Evolutionary conservation across 2,329 filamentous ascomycete species (phyloP), one percentile per base, ranked within the genome.

Genomic region (Hysterium pulicare): DNA sequence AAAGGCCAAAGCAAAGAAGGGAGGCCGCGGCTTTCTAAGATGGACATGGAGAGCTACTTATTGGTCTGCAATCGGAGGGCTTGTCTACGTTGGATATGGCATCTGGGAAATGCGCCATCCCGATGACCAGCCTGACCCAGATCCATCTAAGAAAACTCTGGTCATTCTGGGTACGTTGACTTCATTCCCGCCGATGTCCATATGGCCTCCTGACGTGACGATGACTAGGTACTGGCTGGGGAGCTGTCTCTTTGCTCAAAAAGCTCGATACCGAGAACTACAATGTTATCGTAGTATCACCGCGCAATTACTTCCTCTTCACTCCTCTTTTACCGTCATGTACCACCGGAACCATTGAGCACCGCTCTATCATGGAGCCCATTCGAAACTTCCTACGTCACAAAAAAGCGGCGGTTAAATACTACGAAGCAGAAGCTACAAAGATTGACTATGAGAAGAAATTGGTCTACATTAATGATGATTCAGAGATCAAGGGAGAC

Each of bases 301-400:
- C 93, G 41, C 88, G 93, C 67, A 98, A 98, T 76, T 98, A 95
- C 81, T 98, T 98, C 83, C 85, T 98, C 57, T 98, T 98, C 79
- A 98, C 93, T 22, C 93, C 93, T 47, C 83, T 98, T 46, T 82
- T 98, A 48, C 93, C 93, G 53, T 97, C 91, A 65, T 98, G 93
- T 74, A 97, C 93, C 40, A 96, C 91, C 54, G 93, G 93, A 61
- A 86, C 89, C 58, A 93, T 98, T 70, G 93, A 98, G 78, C 93
- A 97, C 76, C 89, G 93, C 68, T 97, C 90, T 64, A 98, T 98
- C 72, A 98, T 98, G 93, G 93, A 98, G 76, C 93, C 93, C 44
- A 86, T 98, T 60, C 89, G 93, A 66, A 89, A 93, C 68, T 95
- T 98, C 69, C 80, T 95, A 57, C 87, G 90, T 63, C 87, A 93